A percentile compares a stretch with the other conserved stretches of the same genome.
Evolutionary conservation across 805 yeast species (phyloP).

Genomic region (Pichia thaimueangensis): DNA sequence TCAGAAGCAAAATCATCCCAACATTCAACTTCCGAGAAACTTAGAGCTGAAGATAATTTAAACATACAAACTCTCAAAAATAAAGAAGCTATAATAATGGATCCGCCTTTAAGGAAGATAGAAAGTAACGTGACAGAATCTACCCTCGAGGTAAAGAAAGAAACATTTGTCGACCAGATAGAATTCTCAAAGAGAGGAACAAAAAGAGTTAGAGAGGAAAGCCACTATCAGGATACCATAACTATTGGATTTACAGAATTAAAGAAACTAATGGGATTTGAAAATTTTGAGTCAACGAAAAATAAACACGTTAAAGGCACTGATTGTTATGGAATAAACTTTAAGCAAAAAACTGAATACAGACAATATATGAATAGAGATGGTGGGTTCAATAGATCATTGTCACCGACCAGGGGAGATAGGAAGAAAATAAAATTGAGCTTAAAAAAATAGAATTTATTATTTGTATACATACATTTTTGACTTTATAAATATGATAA

Average conservation of each 20-base stretch:
- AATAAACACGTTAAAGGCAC: slow-evolving; percentile 48
- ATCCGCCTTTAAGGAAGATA: neutral
- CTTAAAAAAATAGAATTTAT: slow-evolving; percentile 2
- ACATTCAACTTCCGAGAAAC: too few species aligned
- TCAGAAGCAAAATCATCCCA: too few species aligned
- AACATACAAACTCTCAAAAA: too few species aligned
- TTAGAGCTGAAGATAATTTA: too few species aligned
- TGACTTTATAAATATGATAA: too few species aligned
- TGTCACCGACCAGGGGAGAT: slow-evolving; percentile 36
- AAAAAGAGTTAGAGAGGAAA: slow-evolving; percentile 4
- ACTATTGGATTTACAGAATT: too few species aligned
- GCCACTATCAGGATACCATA: too few species aligned
- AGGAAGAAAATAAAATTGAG: slow-evolving; percentile 7
- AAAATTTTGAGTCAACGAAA: slow-evolving; percentile 49
- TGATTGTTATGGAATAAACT: slow-evolving; percentile 37
- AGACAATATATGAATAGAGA: slow-evolving; percentile 56
- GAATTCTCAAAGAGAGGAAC: slow-evolving; percentile 1
- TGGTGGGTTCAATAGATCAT: slow-evolving; percentile 49
- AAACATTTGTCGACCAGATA: neutral
- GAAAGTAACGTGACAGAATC: too few species aligned
- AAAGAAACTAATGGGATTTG: slow-evolving; percentile 52
- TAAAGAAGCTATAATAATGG: too few species aligned
- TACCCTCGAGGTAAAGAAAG: too few species aligned
- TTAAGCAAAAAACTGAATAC: slow-evolving; percentile 37
- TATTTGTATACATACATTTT: neutral